Evolutionary conservation across 2,329 filamentous ascomycete species (phyloP), one percentile per base, ranked within the genome.

Genomic region (Ceratocystis colombiana): DNA sequence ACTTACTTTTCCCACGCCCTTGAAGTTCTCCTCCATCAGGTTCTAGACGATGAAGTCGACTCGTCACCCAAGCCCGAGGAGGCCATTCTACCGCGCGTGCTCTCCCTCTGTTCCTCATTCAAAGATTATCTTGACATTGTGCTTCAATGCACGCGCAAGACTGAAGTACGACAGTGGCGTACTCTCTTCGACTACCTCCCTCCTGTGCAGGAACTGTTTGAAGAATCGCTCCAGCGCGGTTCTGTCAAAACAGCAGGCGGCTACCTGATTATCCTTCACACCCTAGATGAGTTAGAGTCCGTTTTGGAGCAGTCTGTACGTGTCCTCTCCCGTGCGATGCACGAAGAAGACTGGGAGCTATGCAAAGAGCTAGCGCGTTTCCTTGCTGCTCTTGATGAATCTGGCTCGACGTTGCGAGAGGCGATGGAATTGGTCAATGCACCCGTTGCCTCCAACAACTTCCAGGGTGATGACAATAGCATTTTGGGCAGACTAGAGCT

Each of bases 291-390:
- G 73, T 75, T 88, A 53, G 83, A 81, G 10, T 80, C 85, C 1
- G 88, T 86, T 22, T 87, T 85, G 15, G 86, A 89, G 71, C 88
- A 93, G 73, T 86, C 91, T 22, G 88, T 96, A 3, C 84, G 91
- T 12, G 78, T 99, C 28, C 82, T 99, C 67, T 85, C 84, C 41
- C 81, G 89, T 62, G 94, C 93, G 0, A 93, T 92, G 71, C 81
- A 85, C 41, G 90, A 92, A 74, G 85, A 86, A 62, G 93, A 97
- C 72, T 99, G 92, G 91, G 92, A 97, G 71, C 78, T 99, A 33
- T 97, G 94, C 77, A 94, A 91, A 71, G 94, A 99, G 74, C 80
- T 99, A 33, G 92, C 94, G 10, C 82, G 93, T n/a, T 99, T 99
- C 75, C 77, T 99, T 66, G 91, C 95, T 61, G 93, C 93, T 4